Base-by-base conservation (phyloP, 768 basidiomycete genomes). In the Panaeolus cyanescens region DNA sequence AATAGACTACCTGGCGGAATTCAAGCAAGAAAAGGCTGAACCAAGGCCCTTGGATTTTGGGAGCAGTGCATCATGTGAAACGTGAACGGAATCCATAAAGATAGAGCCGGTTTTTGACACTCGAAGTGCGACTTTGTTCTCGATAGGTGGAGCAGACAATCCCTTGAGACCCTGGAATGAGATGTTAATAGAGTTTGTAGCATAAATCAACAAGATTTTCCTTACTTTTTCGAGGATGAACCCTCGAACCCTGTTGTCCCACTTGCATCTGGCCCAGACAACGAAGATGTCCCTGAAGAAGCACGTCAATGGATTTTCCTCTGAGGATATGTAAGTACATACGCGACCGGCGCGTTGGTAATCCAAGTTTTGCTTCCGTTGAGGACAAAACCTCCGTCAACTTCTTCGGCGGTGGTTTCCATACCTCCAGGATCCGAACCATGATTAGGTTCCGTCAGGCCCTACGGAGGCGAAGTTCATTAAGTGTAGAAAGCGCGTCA, bases 291-390 rank as follows among this genome's bases (percentile, higher is more conserved):
- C 96, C 1, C 92, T 94, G 59, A 45, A 58, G 59, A 42, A 37
- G 36, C 13, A 59, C 61, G 45, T 50, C 25, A 66, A 34, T 31
- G 30, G 64, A 12, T 4, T 50, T 32, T 56, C 40, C 45, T 33
- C 39, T 53, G 8, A 59, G 15, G 54, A 22, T 22, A 32, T 54
- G 53, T 37, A 34, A 9, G 54, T 45, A 79, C 89, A 75, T 70
- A 93, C 88, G 95, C 94, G 58, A 92, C 87, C 8, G 95, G 95
- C 1, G 95, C 87, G 70, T 97, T 97, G 13, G 94, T 86, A 70
- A 99, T 99, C 96, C 96, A 99, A 0, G 95, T 99, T 80, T 99
- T 99, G 74, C 91, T 91, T 56, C 96, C 96, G 64, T 87, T 91
- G 56, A 99, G 70, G 25, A 92, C 75, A 74, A 89, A 98, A 4